phyloP scores from a whole-genome alignment of 2,329 filamentous ascomycete species.

The Trichoderma sp. region DNA sequence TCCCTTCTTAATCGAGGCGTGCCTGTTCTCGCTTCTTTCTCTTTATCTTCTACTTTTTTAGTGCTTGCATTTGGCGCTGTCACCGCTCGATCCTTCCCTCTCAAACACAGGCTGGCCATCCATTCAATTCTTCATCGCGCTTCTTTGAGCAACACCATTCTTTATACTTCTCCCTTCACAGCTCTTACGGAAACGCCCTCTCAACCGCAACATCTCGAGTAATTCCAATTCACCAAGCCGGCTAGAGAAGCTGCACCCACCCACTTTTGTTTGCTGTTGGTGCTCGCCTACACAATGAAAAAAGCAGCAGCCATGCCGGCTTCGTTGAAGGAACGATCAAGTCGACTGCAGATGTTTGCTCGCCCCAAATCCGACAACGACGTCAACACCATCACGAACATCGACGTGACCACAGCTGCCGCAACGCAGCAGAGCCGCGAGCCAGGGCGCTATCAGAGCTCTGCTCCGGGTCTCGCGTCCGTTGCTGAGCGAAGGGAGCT shows the following conservation, averaged over 20 bases:
- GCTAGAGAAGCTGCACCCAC: not conserved
- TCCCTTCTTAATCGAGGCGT: not conserved
- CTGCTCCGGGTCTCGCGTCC: slow-evolving; percentile 27
- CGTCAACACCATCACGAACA: not conserved
- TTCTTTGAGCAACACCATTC: not conserved
- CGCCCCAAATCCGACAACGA: slow-evolving; percentile 35
- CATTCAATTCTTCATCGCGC: slow-evolving; percentile 18
- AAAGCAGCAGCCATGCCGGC: slow-evolving; percentile 36
- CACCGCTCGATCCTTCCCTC: slow-evolving; percentile 18
- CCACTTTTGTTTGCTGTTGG: not conserved
- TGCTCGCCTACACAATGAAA: not conserved
- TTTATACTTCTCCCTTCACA: not conserved
- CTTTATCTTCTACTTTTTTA: not conserved
- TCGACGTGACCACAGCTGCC: slow-evolving; percentile 28
- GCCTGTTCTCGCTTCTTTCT: not conserved
- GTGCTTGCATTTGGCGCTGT: slow-evolving; percentile 2
- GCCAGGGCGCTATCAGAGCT: slow-evolving; percentile 33
- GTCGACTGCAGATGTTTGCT: slow-evolving; percentile 41
- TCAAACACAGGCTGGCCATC: slow-evolving; percentile 1
- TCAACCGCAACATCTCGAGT: not conserved
- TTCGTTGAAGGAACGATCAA: slow-evolving; percentile 40
- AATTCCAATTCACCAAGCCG: not conserved
- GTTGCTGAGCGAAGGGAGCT: slow-evolving; percentile 37
- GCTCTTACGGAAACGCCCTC: not conserved
- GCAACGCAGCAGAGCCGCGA: slow-evolving; percentile 31